Evolutionary conservation across 2,329 filamentous ascomycete species (phyloP).

Genomic region (Epicoccum nigrum): DNA sequence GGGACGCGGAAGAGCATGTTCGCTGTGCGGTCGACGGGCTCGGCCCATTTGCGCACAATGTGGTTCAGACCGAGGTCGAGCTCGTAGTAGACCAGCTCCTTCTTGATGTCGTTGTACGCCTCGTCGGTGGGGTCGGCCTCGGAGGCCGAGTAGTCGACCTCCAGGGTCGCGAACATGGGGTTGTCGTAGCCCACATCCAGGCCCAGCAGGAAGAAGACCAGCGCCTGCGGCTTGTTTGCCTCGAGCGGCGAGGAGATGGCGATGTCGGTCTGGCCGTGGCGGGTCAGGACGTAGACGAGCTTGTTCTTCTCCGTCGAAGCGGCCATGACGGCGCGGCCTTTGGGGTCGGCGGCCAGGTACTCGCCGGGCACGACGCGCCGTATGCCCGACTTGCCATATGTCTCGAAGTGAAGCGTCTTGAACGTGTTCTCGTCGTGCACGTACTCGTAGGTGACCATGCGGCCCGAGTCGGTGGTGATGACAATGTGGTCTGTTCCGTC

Average conservation of each 20-base stretch:
- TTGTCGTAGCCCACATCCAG: slow-evolving; percentile 97
- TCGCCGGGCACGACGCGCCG: slow-evolving; percentile 93
- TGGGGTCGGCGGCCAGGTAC: slow-evolving; percentile 93
- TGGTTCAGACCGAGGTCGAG: slow-evolving; percentile 96
- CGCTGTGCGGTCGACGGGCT: slow-evolving; percentile 87
- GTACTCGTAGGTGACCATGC: slow-evolving; percentile 94
- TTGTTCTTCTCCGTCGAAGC: slow-evolving; percentile 98
- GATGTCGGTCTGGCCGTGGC: slow-evolving; percentile 90
- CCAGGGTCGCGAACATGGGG: slow-evolving; percentile 91
- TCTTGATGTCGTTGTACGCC: slow-evolving; percentile 82
- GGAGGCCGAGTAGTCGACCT: slow-evolving; percentile 88
- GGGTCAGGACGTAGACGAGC: slow-evolving; percentile 96
- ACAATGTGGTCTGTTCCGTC: slow-evolving; percentile 84
- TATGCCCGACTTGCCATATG: slow-evolving; percentile 95
- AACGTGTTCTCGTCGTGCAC: slow-evolving; percentile 85
- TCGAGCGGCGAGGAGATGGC: slow-evolving; percentile 97
- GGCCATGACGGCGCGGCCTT: slow-evolving; percentile 92
- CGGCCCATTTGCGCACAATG: slow-evolving; percentile 95
- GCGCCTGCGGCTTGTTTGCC: slow-evolving; percentile 88
- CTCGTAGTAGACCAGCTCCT: slow-evolving; percentile 94
- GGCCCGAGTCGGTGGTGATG: slow-evolving; percentile 91
- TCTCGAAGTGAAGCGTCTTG: slow-evolving; percentile 89
- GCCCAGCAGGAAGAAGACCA: slow-evolving; percentile 86
- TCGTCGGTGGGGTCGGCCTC: slow-evolving; percentile 90
- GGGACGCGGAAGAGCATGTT: slow-evolving; percentile 94